A percentile compares a stretch with the other conserved stretches of the same genome.
phyloP scores from a whole-genome alignment of 768 basidiomycete genomes.

The Suillus alpinus region DNA sequence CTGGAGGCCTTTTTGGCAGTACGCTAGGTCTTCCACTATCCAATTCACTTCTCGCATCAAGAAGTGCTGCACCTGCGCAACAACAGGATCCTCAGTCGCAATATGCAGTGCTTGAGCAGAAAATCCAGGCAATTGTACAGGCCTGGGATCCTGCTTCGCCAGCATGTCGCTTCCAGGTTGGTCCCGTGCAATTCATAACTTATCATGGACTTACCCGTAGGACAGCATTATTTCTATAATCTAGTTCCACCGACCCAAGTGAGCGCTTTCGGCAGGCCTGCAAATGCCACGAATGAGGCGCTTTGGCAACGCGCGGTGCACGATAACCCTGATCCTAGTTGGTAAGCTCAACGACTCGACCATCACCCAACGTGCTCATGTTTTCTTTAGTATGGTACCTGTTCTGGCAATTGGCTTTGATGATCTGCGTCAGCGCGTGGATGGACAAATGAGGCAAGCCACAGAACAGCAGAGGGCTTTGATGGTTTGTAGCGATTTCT shows the following conservation, averaged over 20 bases:
- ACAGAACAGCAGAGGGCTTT: constrained; percentile 65
- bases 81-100: constrained; percentile 63
- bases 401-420: constrained; percentile 81
- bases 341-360: constrained; percentile 42
- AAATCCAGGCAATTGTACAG: constrained; percentile 60
- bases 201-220: constrained; percentile 1
- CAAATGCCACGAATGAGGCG: constrained; percentile 66
- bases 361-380: background rate
- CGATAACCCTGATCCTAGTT: constrained; percentile 80
- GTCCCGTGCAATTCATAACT: constrained; percentile 14
- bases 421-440: constrained; percentile 73
- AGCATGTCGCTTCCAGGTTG: constrained; percentile 78
- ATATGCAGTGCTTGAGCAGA: constrained; percentile 49
- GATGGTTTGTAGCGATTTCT: constrained; percentile 35
- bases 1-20: constrained; percentile 36
- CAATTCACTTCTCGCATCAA: constrained; percentile 37
- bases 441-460: constrained; percentile 69
- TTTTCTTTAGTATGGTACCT: constrained; percentile 60
- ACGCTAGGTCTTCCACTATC: constrained; percentile 32
- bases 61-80: constrained; percentile 35
- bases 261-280: constrained; percentile 64
- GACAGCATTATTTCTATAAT: constrained; percentile 81
- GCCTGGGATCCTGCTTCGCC: constrained; percentile 72
- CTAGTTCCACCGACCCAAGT: constrained; percentile 70
- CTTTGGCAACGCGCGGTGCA: constrained; percentile 76